Percentiles rank a stretch among this genome's conserved stretches.
phyloP scores from a whole-genome alignment of 805 yeast species.

The Wilhelminamyces savonicus region DNA sequence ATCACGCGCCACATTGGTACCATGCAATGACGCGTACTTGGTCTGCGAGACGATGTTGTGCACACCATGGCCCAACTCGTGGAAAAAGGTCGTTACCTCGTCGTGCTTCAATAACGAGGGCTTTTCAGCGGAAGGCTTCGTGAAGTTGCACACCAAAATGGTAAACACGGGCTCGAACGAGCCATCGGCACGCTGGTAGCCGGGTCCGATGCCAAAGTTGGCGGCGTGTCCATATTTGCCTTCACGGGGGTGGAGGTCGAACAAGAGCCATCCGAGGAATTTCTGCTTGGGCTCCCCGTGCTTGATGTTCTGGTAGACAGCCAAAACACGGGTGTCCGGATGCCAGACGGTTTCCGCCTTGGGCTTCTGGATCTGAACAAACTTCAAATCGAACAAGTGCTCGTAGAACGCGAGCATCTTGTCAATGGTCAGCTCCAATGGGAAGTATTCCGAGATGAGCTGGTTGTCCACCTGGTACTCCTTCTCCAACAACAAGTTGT shows the following conservation, averaged over 20 bases:
- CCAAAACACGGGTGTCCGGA: conserved; percentile 66
- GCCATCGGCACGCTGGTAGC: conserved; percentile 46
- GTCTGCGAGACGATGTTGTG: conserved; percentile 71
- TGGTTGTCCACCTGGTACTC: conserved; percentile 68
- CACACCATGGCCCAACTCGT: conserved; percentile 85
- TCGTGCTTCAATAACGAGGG: conserved; percentile 72
- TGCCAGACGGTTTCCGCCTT: conserved; percentile 59
- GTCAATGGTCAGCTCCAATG: conserved; percentile 57
- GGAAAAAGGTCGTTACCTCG: conserved; percentile 82
- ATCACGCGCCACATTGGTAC: conserved; percentile 75
- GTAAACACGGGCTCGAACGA: conserved; percentile 52
- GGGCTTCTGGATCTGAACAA: conserved; percentile 43
- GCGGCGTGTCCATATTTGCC: conserved; percentile 91
- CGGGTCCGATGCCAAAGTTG: conserved; percentile 61
- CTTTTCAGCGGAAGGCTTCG: conserved; percentile 61
- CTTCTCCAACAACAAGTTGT: conserved; percentile 57
- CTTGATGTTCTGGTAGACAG: conserved; percentile 59
- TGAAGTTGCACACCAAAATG: conserved; percentile 78
- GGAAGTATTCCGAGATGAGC: conserved; percentile 72
- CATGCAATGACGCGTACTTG: conserved; percentile 61
- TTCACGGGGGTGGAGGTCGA: conserved; percentile 79
- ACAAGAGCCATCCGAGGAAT: conserved; percentile 73
- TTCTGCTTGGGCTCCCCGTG: conserved; percentile 32
- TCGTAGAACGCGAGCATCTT: conserved; percentile 73
- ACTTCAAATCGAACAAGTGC: conserved; percentile 60